These are phyloP conservation scores for Isatis tinctoria DNA, from an alignment of 345 rosid genomes.

Conservation along the genomic window DNA sequence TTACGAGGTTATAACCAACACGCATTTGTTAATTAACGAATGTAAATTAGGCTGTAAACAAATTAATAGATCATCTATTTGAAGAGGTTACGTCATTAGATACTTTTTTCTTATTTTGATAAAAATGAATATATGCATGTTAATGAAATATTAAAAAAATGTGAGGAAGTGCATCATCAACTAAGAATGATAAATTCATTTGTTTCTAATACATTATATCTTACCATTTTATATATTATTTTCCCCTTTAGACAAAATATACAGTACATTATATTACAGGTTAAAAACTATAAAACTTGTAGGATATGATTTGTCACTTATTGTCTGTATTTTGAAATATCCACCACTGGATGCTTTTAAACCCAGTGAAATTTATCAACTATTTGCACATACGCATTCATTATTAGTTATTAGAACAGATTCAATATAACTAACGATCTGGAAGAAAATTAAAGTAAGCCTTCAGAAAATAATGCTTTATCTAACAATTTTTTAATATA, in stretches of 20 bases:
- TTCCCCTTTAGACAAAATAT: background rate
- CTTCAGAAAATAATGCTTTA: background rate
- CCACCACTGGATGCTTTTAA: background rate
- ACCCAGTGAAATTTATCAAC: background rate
- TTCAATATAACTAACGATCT: background rate
- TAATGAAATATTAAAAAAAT: too few species aligned
- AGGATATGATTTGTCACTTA: background rate
- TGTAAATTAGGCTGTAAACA: background rate
- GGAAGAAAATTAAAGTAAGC: background rate
- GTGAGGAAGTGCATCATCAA: background rate
- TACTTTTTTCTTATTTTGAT: background rate
- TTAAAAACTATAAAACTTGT: background rate
- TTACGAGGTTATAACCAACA: background rate
- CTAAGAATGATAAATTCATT: background rate
- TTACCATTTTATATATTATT: background rate
- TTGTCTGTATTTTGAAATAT: background rate
- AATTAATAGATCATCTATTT: background rate
- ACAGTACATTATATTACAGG: background rate
- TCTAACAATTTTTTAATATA: background rate
- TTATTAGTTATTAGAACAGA: background rate
- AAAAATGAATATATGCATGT: too few species aligned
- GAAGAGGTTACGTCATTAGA: background rate
- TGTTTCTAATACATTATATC: background rate
- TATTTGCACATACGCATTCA: background rate
- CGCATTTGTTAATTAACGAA: background rate